Conservation (phyloP, 306 rosid species). For the Senna siamea region DNA sequence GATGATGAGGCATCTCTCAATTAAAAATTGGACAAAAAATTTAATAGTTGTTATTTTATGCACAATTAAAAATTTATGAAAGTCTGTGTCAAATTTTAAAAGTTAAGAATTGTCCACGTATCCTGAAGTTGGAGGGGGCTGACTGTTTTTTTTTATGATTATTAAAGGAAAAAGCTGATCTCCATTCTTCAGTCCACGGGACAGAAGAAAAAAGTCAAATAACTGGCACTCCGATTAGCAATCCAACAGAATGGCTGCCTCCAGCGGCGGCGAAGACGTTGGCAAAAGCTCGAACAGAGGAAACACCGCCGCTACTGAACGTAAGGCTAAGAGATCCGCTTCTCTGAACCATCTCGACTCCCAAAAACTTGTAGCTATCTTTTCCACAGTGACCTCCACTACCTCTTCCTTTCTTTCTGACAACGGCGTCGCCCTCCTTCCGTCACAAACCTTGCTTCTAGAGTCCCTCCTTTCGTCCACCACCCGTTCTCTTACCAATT, state of each 20-base stretch:
- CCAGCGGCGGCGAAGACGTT: background rate
- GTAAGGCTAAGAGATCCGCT: conserved; percentile 29
- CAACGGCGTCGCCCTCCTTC: conserved; percentile 63
- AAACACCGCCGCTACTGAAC: conserved; percentile 14
- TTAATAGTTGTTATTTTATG: no score
- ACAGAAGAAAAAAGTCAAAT: no score
- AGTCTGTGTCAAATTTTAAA: no score
- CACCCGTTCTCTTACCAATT: conserved; percentile 39
- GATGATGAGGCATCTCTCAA: no score
- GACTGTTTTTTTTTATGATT: no score
- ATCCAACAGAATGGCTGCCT: conserved; percentile 38
- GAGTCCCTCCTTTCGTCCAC: conserved; percentile 58
- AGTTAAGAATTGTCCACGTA: no score
- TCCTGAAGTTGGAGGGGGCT: no score
- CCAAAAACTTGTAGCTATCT: conserved; percentile 34
- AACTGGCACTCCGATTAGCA: background rate
- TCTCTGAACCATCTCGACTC: background rate
- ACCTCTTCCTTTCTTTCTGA: conserved; percentile 65
- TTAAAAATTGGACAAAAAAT: no score
- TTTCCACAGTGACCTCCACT: conserved; percentile 44
- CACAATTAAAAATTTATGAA: no score
- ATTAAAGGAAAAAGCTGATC: background rate
- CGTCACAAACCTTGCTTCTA: conserved; percentile 58
- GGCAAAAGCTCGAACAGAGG: background rate
- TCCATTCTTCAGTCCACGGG: background rate